These are phyloP conservation scores for Pseudogymnoascus sp. DNA, from an alignment of 2,329 filamentous ascomycete genomes.

Conservation along the genomic window DNA sequence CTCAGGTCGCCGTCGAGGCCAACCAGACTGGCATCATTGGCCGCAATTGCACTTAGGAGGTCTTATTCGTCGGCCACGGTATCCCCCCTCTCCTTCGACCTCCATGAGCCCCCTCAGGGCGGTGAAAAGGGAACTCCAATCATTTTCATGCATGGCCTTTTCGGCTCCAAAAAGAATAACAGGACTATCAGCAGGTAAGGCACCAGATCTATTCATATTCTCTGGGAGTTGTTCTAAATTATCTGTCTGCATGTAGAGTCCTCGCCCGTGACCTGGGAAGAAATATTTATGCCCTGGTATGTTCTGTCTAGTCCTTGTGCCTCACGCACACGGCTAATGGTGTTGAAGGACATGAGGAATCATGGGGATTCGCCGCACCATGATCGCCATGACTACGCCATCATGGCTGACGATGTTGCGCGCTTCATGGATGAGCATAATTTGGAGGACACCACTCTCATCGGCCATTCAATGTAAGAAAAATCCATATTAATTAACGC, in stretches of 20 bases:
- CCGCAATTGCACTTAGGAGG: not conserved
- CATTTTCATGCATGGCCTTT: constrained; percentile 84
- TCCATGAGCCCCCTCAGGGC: constrained; percentile 49
- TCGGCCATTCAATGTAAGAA: constrained; percentile 85
- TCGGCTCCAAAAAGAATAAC: constrained; percentile 94
- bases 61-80: not conserved
- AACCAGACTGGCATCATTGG: not conserved
- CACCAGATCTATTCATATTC: constrained; percentile 15
- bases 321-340: constrained; percentile 12
- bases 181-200: constrained; percentile 87
- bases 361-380: constrained; percentile 85
- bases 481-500: not conserved
- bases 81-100: constrained; percentile 52
- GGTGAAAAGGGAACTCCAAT: constrained; percentile 53
- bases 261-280: constrained; percentile 74
- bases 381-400: constrained; percentile 66
- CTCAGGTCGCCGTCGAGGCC: not conserved
- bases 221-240: constrained; percentile 5
- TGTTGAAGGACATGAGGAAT: constrained; percentile 71
- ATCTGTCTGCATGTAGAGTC: constrained; percentile 43
- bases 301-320: constrained; percentile 23
- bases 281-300: constrained; percentile 73
- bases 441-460: constrained; percentile 65
- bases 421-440: constrained; percentile 67
- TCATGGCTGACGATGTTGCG: constrained; percentile 77